phyloP scores from a whole-genome alignment of 164 flowering plant genomes.

The Santalum album region DNA sequence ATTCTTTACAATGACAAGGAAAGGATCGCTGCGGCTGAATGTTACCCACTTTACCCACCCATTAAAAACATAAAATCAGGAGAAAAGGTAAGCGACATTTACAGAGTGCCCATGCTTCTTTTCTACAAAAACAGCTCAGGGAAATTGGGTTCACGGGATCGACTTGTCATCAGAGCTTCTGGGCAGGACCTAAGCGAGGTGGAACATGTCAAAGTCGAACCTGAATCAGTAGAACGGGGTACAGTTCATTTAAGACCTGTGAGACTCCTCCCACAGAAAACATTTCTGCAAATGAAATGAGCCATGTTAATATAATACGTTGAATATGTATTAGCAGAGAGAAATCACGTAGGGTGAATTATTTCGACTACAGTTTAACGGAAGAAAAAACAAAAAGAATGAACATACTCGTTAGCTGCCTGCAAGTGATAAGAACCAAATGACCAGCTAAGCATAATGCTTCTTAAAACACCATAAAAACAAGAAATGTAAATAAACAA shows the following conservation, averaged over 20 bases:
- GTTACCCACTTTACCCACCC: background rate
- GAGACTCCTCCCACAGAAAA: conserved; percentile 40
- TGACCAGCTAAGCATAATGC: background rate
- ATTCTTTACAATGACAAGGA: background rate
- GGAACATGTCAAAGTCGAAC: background rate
- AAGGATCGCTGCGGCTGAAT: background rate
- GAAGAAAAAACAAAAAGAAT: background rate
- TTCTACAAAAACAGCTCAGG: background rate
- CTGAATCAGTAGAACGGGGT: conserved; percentile 1
- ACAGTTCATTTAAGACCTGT: conserved; percentile 30
- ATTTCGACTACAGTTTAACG: background rate
- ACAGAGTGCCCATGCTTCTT: no score
- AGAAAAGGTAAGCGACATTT: no score
- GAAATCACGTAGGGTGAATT: background rate
- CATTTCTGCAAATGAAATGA: conserved; percentile 33
- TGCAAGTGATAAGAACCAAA: background rate
- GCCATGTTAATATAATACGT: background rate
- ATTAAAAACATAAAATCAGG: background rate
- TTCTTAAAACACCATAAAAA: no score
- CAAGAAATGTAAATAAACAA: no score
- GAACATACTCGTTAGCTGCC: background rate
- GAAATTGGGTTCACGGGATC: background rate
- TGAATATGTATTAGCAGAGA: background rate
- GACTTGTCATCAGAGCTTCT: background rate
- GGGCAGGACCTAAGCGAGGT: background rate